Conservation (phyloP, 1,284 basidiomycete genomes). For the Puccinia hordei region DNA sequence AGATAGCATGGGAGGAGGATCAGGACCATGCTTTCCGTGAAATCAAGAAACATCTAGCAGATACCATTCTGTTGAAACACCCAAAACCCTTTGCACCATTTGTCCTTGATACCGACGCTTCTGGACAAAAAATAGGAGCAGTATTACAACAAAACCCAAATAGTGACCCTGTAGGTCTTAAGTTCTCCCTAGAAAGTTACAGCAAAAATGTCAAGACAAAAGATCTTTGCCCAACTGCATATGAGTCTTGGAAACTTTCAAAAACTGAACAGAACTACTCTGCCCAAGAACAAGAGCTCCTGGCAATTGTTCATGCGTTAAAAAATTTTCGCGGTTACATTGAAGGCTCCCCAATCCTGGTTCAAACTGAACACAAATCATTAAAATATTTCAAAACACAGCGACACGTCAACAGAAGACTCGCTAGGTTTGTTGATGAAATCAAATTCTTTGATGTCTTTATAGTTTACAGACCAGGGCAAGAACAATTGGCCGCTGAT, state of each 20-base stretch:
- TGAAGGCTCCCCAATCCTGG: conserved; percentile 32
- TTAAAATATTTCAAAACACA: conserved; percentile 36
- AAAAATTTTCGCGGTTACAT: conserved; percentile 22
- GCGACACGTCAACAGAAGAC: conserved; percentile 1
- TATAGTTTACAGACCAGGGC: conserved; percentile 10
- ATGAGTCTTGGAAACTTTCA: conserved; percentile 25
- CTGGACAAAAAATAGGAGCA: conserved; percentile 22
- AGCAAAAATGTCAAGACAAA: not conserved
- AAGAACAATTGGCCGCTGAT: conserved; percentile 25
- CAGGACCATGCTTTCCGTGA: not conserved
- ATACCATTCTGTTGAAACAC: not conserved
- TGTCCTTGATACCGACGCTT: too few species aligned
- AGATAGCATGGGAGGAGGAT: not conserved
- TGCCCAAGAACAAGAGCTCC: conserved; percentile 3
- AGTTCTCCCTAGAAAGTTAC: not conserved
- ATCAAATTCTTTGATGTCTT: not conserved
- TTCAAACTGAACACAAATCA: conserved; percentile 9
- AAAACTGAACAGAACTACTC: conserved; percentile 33
- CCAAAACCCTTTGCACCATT: conserved; percentile 15
- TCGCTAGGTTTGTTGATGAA: not conserved
- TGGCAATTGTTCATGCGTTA: conserved; percentile 26
- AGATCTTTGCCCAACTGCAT: conserved; percentile 8
- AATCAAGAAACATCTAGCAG: not conserved
- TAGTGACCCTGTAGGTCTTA: not conserved
- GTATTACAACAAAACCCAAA: conserved; percentile 20